Conservation (phyloP, 1,139 yeast species). For the Yamadazyma siamensis region DNA sequence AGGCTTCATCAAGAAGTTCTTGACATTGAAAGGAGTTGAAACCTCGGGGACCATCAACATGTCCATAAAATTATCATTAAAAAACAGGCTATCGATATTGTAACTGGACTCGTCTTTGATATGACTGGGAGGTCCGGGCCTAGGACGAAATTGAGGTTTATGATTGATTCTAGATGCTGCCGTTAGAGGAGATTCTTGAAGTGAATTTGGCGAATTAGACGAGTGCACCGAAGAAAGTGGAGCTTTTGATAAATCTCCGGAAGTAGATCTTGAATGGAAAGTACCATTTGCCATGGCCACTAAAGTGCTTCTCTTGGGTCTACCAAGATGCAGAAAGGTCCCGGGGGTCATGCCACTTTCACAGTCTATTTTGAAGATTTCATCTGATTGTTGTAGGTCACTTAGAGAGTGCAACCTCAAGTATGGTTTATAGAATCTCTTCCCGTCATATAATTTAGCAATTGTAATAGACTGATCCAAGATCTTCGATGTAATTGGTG, state of each 20-base stretch:
- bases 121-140: no score
- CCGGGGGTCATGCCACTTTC: constrained; percentile 6
- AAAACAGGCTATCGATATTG: constrained; percentile 10
- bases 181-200: background rate
- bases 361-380: constrained; percentile 28
- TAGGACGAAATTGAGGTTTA: no score
- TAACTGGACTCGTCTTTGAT: background rate
- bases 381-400: constrained; percentile 32
- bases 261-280: background rate
- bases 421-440: constrained; percentile 28
- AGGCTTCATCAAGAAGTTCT: constrained; percentile 14
- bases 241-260: background rate
- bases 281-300: no score
- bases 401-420: constrained; percentile 27
- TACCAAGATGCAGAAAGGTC: background rate
- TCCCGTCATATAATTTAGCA: constrained; percentile 38
- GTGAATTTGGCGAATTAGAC: background rate
- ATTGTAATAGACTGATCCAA: constrained; percentile 43
- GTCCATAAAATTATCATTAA: constrained; percentile 12
- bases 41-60: constrained; percentile 11
- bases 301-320: background rate
- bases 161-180: no score
- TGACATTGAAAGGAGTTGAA: constrained; percentile 10
- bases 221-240: background rate
- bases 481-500: constrained; percentile 14